These are phyloP conservation scores for Olyra latifolia DNA, from an alignment of 176 grass and related monocot species.

Conservation along the genomic window DNA sequence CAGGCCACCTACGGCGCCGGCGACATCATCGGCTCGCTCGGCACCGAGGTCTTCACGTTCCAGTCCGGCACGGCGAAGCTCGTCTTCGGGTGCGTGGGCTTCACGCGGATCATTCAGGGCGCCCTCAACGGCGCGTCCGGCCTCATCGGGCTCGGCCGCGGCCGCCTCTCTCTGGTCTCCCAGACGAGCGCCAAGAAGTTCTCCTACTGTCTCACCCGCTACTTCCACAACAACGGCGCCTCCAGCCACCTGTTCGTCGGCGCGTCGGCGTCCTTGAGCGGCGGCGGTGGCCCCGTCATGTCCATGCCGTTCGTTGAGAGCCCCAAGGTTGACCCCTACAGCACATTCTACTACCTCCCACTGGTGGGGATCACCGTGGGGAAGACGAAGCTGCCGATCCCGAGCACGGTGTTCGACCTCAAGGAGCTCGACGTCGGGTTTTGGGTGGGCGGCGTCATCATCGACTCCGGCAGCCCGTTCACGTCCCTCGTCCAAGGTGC, in stretches of 20 bases:
- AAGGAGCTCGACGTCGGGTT: neutral
- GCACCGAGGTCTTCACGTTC: constrained; percentile 18
- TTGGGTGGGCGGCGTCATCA: neutral
- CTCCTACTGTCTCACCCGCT: constrained; percentile 35
- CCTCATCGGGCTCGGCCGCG: constrained; percentile 27
- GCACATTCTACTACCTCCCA: constrained; percentile 30
- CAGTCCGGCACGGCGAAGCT: neutral
- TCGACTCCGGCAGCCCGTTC: constrained; percentile 25
- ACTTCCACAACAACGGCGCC: neutral
- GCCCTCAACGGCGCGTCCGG: constrained; percentile 20
- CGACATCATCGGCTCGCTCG: neutral
- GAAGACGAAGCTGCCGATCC: constrained; percentile 2
- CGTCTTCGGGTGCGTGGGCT: constrained; percentile 1
- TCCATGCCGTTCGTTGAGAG: constrained; percentile 26
- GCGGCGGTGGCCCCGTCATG: neutral
- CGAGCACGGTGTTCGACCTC: constrained; percentile 4
- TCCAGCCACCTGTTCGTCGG: constrained; percentile 26
- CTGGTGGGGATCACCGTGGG: constrained; percentile 21
- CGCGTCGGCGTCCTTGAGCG: neutral
- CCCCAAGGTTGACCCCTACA: neutral
- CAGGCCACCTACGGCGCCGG: neutral
- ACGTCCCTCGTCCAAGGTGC: neutral
- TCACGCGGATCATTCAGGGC: neutral
- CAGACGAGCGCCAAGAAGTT: constrained; percentile 13
- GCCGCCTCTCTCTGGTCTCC: neutral